Base-by-base conservation (phyloP, 257 asterid genomes). In the Schizonepeta tenuifolia region DNA sequence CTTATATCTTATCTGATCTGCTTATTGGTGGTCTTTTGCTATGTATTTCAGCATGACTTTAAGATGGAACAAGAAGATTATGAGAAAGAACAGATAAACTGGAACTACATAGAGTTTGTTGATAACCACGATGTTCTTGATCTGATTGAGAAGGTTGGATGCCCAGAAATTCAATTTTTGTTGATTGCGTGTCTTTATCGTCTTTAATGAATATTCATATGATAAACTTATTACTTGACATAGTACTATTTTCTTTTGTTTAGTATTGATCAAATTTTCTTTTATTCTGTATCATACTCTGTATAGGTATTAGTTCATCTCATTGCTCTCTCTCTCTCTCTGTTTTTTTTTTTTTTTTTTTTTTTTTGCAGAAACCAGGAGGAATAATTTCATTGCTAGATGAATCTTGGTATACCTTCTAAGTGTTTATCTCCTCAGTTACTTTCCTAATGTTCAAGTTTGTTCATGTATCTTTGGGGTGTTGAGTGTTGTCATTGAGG, bases 51-150 rank as follows among this genome's bases (percentile, higher is more conserved):
- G 99, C 99, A 95, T 79, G 99, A 92, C 24, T 95, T 95, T 78
- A 95, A 95, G 86, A 90, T 90, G 99, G 99, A 95, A 76, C 99
- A 95, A 86, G 99, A 95, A 77, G 99, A 95, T 75, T 95, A 95
- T 75, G 98, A 95, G 76, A 95, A 92, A 78, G 99, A 95, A 79
- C 75, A 88, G 88, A 95, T 95, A 63, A 80, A 95, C 80, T 95
- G 99, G 99, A 95, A 97, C 92, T 95, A 95, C 85, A 92, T 95
- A 73, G 99, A 95, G 83, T 95, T 95, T 84, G 99, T 95, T 72
- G 98, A 95, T 84, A 95, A 95, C 83, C 99, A 95, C 89, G 99
- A 95, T 79, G 99, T 95, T 80, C 89, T 95, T 77, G 99, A 95
- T 83, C 83, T 95, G 75, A 95, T 92, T 72, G 99, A 95, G 82